A percentile compares a stretch with the other conserved stretches of the same genome.
These are phyloP conservation scores for Metarhizium guizhouense DNA, from an alignment of 2,329 filamentous ascomycete species.

Conservation along the genomic window DNA sequence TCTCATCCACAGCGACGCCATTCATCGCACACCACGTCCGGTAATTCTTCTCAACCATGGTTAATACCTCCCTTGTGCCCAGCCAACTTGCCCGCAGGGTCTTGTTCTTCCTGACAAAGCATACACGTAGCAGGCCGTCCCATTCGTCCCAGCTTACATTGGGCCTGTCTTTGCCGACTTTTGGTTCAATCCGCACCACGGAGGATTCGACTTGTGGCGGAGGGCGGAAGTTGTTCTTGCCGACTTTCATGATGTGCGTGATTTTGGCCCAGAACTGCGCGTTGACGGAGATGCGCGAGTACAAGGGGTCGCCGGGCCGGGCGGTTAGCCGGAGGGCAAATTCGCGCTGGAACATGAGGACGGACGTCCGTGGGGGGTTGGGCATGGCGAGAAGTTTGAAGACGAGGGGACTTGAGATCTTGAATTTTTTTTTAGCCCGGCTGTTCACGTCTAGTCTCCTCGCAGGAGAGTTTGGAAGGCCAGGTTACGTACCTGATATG, in stretches of 20 bases:
- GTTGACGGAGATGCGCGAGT: constrained; percentile 85
- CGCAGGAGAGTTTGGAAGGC: not conserved
- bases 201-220: constrained; percentile 88
- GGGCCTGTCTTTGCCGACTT: constrained; percentile 65
- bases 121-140: constrained; percentile 79
- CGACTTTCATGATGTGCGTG: constrained; percentile 81
- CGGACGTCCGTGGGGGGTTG: constrained; percentile 71
- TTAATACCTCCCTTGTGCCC: constrained; percentile 69
- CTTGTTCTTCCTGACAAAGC: constrained; percentile 71
- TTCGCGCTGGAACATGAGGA: constrained; percentile 96
- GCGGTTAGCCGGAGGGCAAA: constrained; percentile 88
- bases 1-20: constrained; percentile 68
- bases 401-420: constrained; percentile 85
- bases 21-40: constrained; percentile 84
- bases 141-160: constrained; percentile 91
- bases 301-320: constrained; percentile 77
- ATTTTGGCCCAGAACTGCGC: constrained; percentile 74
- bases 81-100: constrained; percentile 76
- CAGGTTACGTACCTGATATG: constrained; percentile 44
- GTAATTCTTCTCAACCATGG: constrained; percentile 81
- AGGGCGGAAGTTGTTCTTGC: constrained; percentile 92
- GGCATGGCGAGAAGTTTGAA: constrained; percentile 80
- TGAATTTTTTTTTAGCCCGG: not conserved
- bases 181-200: constrained; percentile 83
- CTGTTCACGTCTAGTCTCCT: not conserved